Evolutionary conservation across 2,329 filamentous ascomycete species (phyloP), one percentile per base, ranked within the genome.

Genomic region (Gnomoniopsis smithogilvyi): DNA sequence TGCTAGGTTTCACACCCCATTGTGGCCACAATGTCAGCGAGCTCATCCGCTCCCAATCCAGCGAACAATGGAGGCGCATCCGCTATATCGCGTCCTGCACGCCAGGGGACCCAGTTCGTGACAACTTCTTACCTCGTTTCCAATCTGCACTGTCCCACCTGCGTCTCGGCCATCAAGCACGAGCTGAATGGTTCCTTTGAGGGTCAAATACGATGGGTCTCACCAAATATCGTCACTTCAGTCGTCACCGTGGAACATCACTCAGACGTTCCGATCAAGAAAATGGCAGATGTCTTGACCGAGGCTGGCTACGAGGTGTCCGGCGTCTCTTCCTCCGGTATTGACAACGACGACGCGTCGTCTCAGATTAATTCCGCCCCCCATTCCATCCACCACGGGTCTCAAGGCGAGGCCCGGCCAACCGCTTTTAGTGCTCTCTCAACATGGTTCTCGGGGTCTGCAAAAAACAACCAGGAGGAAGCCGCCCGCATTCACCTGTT

Each of bases 131-230:
- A 88, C 67, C 79, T 91, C 62, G 77, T 92, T 65, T 83, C 81
- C 62, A 92, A 92, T 71, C 79, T 92, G n/a, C 89, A 92, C 73
- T 92, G 89, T 74, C 86, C 88, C 15, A 89, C 88, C 61, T 92
- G 89, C 70, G 84, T 91, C 52, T 81, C 83, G 38, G 79, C 81
- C 64, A 91, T 92, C 68, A 79, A 85, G 67, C 75, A 80, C 56
- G 78, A 81, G 60, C 74, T 92, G 60, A 76, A 70, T 60, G 78
- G 76, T 48, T 70, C 71, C 21, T 82, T 74, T 64, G 68, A 65
- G 55, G 71, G 67, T 74, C 81, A 69, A 67, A 75, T 77, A 75
- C 77, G 68, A 56, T 85, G 83, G 74, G 81, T 91, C 33, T 88
- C 86, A 63, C 83, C 87, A 61, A 91, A 89, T 64, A 83, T 91